phyloP scores from a whole-genome alignment of 192 early-diverging fungal genomes.

The Cetraspora pellucida region DNA sequence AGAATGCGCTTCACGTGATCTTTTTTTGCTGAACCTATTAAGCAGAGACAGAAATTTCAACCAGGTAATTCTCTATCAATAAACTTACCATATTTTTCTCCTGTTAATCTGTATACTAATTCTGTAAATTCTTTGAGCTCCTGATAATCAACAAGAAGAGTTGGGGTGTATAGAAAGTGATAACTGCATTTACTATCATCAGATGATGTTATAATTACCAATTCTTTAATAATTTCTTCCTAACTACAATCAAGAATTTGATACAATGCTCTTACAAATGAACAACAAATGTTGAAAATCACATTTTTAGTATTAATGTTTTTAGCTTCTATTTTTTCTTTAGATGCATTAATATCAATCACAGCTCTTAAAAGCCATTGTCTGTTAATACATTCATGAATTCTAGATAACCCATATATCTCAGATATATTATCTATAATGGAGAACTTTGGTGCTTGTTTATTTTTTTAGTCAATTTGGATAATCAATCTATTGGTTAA shows the following conservation, averaged over 20 bases:
- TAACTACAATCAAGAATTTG: conserved; percentile 17
- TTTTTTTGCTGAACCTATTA: neutral
- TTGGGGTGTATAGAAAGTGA: conserved; percentile 3
- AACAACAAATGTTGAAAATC: neutral
- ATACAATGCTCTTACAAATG: conserved; percentile 10
- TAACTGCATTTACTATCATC: conserved; percentile 6
- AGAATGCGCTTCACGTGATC: neutral
- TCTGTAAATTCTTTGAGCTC: neutral
- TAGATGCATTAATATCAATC: neutral
- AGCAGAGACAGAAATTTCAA: neutral
- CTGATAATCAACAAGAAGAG: conserved; percentile 6
- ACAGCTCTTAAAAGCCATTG: neutral
- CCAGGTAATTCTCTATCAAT: neutral
- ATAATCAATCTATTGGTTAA: no score
- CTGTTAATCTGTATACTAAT: neutral
- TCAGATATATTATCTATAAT: neutral
- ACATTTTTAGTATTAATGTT: neutral
- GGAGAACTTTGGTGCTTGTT: neutral
- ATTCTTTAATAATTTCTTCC: neutral
- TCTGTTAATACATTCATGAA: neutral
- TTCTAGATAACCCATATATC: neutral
- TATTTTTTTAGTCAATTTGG: no score
- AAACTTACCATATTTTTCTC: conserved; percentile 2
- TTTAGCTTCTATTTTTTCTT: neutral
- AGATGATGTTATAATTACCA: neutral